Base-by-base conservation (phyloP, 306 rosid genomes). In the Corylus heterophylla region DNA sequence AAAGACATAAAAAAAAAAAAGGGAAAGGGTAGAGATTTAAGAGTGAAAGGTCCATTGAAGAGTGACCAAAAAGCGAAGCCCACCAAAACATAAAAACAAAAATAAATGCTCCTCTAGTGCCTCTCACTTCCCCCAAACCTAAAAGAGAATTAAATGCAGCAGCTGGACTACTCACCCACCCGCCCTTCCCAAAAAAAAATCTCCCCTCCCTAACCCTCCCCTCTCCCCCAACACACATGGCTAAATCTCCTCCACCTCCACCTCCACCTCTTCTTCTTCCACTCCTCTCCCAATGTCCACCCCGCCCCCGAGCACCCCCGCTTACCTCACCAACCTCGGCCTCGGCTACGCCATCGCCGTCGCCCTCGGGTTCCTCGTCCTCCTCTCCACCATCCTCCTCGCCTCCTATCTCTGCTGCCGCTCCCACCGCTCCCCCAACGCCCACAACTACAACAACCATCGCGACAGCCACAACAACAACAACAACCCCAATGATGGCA, bases 131-230 rank as follows among this genome's bases (percentile, higher is more conserved):
- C 37, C 37, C 25, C 63, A 80, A 81, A 63, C 82, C 69, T 12
- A 67, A 18, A 4, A 37, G 95, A 78, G 95, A 78, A 89, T 90
- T 94, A 91, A 94, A 92, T 94, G 98, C 89, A 78, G 86, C 81
- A 82, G 84, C 85, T 86, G 86, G 82, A 61, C 74, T 37, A 62
- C 80, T 89, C 97, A 92, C 92, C 97, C 83, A 92, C 92, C 83
- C 58, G 14, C 52, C 64, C 45, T 78, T 82, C 64, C 85, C 82
- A 37, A 73, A 84, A 83, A 77, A 76, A 75, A 81, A 56, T 71
- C 80, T 58, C 74, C 42, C 81, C n/a, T 59, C 74, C 16, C 85
- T 73, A 73, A 76, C 74, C 74, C 85, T 56, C 27, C 22, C 64
- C 20, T 75, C 58, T 4, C 52, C 76, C 62, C 29, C 16, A 20